Evolutionary conservation across 2,329 filamentous ascomycete genomes (phyloP), one percentile per base, ranked within the genome.

Genomic region (Neopestalotiopsis sp.): DNA sequence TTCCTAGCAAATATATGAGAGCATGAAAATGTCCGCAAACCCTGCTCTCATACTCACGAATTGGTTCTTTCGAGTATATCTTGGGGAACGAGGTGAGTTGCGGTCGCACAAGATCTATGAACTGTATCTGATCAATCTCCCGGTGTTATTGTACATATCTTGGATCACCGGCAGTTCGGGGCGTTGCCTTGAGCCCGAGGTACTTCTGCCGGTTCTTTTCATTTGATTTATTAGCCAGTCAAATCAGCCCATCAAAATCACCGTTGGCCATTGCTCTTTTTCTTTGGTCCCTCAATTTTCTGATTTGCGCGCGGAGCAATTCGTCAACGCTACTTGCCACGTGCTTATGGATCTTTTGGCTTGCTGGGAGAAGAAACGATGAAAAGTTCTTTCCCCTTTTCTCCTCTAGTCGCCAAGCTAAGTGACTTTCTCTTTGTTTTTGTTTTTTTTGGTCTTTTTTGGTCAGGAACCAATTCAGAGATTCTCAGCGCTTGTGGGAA

Each of bases 301-400:
- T 28, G 24, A 17, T 59, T 14, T 59, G 20, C 59, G 28, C 30
- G 32, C 30, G 7, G 32, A 20, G n/a, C 20, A 28, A 30, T 62
- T 34, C 28, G 32, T 20, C 28, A 62, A 40, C 59, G 59, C 59
- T 62, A 62, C 32, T 20, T 38, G 32, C 59, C 59, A 62, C 59
- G 59, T 62, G 59, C 30, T 34, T 40, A 62, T 40, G 59, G 59
- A 14, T 30, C 59, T n/a, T 28, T 28, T 28, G 24, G 24, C 24
- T 28, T 28, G n/a, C 14, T 52, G 45, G 45, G 45, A 52, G 45
- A 49, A 52, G n/a, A 52, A 52, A 20, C 4, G n/a, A 64, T 9
- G 30, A 20, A 40, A 34, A 64, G 40, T 28, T 45, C 61, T 64
- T 45, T 64, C 61, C 40, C 40, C 40, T 49, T 64, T 64, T 30